Percentiles rank a stretch among this genome's conserved stretches.
phyloP scores from a whole-genome alignment of 2,329 filamentous ascomycete genomes.

The Apiospora phragmitis region DNA sequence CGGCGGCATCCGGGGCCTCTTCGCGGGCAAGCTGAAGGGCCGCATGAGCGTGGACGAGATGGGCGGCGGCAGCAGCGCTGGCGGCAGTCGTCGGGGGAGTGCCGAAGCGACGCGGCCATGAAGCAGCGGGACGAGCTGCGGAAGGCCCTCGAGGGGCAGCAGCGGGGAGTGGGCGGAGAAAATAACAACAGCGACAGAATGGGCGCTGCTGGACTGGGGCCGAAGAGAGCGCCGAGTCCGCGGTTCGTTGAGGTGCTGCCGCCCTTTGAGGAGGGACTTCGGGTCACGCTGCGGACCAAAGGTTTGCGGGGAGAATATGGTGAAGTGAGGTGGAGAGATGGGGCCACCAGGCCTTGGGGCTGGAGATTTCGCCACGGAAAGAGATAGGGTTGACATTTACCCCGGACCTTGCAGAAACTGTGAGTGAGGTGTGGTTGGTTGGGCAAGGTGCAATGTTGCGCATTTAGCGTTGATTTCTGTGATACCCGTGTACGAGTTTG shows the following conservation, averaged over 20 bases:
- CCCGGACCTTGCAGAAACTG: neutral
- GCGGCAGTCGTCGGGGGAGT: conserved; percentile 33
- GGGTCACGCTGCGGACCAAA: conserved; percentile 55
- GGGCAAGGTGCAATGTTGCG: neutral
- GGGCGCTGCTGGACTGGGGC: conserved; percentile 13
- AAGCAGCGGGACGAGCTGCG: conserved; percentile 44
- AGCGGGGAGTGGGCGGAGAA: conserved; percentile 20
- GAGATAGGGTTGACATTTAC: too few species aligned
- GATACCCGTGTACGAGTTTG: conserved; percentile 9
- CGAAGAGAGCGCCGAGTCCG: neutral
- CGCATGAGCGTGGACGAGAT: conserved; percentile 32
- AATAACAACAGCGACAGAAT: conserved; percentile 17
- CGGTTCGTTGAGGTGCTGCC: conserved; percentile 40
- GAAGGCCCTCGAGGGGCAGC: conserved; percentile 33
- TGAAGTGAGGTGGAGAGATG: neutral
- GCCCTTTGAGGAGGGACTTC: conserved; percentile 44
- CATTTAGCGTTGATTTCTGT: conserved; percentile 8
- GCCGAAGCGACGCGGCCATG: conserved; percentile 32
- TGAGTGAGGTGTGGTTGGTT: too few species aligned
- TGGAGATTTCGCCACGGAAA: too few species aligned
- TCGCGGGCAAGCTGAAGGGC: conserved; percentile 48
- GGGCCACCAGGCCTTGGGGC: too few species aligned
- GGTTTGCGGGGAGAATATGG: conserved; percentile 52
- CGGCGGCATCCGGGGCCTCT: conserved; percentile 61
- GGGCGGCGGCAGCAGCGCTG: conserved; percentile 35